These are phyloP conservation scores for Backusella tuberculispora DNA, from an alignment of 192 early-diverging fungal genomes.

Conservation along the genomic window DNA sequence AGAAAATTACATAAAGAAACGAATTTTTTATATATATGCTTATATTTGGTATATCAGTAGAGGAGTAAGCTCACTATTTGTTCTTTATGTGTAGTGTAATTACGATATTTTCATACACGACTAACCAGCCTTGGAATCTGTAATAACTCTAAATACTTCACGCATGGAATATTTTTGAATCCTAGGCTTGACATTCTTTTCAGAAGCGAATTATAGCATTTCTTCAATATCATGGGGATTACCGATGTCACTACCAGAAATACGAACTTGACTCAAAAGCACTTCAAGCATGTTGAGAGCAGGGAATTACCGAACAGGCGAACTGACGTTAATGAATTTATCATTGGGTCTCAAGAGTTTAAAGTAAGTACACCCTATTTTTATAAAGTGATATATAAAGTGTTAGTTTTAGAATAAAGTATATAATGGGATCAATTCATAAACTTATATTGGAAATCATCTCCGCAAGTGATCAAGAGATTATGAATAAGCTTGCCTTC, in stretches of 20 bases:
- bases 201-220: slow-evolving; percentile 61
- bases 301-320: slow-evolving; percentile 50
- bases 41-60: no score
- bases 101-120: no score
- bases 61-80: no score
- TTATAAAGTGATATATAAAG: not conserved
- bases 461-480: slow-evolving; percentile 21
- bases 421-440: no score
- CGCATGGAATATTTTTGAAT: slow-evolving; percentile 63
- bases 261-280: slow-evolving; percentile 36
- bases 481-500: slow-evolving; percentile 29
- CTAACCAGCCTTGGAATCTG: no score
- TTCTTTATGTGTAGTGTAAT: no score
- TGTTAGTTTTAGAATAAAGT: no score
- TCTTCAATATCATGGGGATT: slow-evolving; percentile 52
- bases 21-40: no score
- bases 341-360: slow-evolving; percentile 42
- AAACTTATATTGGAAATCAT: slow-evolving; percentile 22
- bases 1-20: no score
- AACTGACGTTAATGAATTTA: slow-evolving; percentile 63
- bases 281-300: slow-evolving; percentile 17
- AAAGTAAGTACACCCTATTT: slow-evolving; percentile 21
- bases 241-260: slow-evolving; percentile 63
- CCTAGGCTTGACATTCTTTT: slow-evolving; percentile 57
- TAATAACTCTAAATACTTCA: no score